phyloP scores from a whole-genome alignment of 805 yeast species.

The Peterozyma toletana region DNA sequence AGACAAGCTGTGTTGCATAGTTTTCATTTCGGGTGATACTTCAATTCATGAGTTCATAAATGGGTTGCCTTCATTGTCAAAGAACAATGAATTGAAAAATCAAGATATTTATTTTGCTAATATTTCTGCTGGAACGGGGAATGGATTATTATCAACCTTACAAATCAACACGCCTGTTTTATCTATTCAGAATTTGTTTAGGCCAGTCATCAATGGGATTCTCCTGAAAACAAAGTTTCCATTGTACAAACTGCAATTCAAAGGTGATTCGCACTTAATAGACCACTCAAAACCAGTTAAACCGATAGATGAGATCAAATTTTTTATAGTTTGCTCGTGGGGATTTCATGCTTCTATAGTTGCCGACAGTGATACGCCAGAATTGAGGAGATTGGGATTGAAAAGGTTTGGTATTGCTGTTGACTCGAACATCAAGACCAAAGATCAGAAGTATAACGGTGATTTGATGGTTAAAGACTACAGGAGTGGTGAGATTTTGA shows the following conservation, averaged over 20 bases:
- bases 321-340: slow-evolving; percentile 72
- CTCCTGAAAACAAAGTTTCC: slow-evolving; percentile 28
- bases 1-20: slow-evolving; percentile 28
- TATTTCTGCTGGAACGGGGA: slow-evolving; percentile 83
- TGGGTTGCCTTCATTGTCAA: slow-evolving; percentile 17
- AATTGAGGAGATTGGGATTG: slow-evolving; percentile 54
- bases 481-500: slow-evolving; percentile 7
- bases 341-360: slow-evolving; percentile 83
- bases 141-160: slow-evolving; percentile 65
- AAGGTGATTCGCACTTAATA: slow-evolving; percentile 26
- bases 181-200: slow-evolving; percentile 29
- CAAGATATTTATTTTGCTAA: slow-evolving; percentile 19
- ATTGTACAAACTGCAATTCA: slow-evolving; percentile 36
- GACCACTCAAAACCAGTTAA: slow-evolving; percentile 11
- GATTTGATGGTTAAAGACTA: slow-evolving; percentile 13
- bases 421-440: slow-evolving; percentile 31
- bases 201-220: neutral
- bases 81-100: neutral
- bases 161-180: slow-evolving; percentile 27
- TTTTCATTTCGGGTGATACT: slow-evolving; percentile 82
- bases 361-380: slow-evolving; percentile 69
- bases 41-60: slow-evolving; percentile 74
- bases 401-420: slow-evolving; percentile 72
- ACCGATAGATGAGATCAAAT: slow-evolving; percentile 14
- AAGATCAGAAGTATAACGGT: slow-evolving; percentile 48